Evolutionary conservation across 2,329 filamentous ascomycete genomes (phyloP), one percentile per base, ranked within the genome.

Genomic region (Xylaria polymorpha): DNA sequence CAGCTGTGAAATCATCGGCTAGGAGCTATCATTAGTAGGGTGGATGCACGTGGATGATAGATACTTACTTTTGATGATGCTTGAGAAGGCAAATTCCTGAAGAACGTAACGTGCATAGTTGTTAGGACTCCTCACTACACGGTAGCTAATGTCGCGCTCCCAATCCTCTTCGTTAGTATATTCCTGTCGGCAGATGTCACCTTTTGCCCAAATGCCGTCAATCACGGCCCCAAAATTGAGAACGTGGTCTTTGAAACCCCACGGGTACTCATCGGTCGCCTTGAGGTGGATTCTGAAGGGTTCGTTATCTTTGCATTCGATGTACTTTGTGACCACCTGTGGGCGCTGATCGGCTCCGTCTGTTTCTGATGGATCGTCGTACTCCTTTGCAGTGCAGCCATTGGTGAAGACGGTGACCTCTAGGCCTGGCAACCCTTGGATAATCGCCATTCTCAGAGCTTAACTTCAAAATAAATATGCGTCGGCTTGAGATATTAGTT

Each of bases 401-500:
- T 74, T 63, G 15, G 75, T 71, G n/a, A 58, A 68, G 35, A 78
- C 51, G 0, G 71, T 73, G 20, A 77, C 68, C 18, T 74, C 72
- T 2, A 78, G 10, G 2, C 73, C 76, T 0, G 68, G 70, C 1
- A 77, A n/a, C 6, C 67, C 69, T 14, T 68, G 20, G 25, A 77
- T 65, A 22, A 78, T 60, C 2, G 74, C 75, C 77, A 78, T 78
- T 46, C 29, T 58, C 18, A 32, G 22, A n/a, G n/a, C 9, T 39
- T 10, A n/a, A 6, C n/a, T 29, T 44, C 8, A 5, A 7, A 18
- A 15, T 5, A 14, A 18, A 18, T 35, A 20, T 32, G 8, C 6
- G 4, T n/a, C 5, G 14, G 5, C 58, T n/a, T 48, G 7, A 20
- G 6, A 41, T 37, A 63, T 39, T 14, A 6, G 2, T 8, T 39